Conservation (phyloP, 345 rosid species). For the Gossypium anomalum region DNA sequence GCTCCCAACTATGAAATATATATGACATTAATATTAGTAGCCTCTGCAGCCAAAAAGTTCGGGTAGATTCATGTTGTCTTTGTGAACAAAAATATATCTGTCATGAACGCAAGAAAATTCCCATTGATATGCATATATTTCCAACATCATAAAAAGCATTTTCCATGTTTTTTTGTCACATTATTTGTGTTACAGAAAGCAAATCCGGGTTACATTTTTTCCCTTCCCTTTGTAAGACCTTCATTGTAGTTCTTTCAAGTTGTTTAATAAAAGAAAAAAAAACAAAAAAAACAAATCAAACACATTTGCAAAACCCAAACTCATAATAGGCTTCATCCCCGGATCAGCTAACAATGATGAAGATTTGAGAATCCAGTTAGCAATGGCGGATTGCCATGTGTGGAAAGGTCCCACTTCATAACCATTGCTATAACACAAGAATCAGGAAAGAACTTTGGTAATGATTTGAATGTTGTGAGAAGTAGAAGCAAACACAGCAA, state of each 20-base stretch:
- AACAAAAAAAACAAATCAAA: conserved; percentile 20
- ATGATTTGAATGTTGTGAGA: conserved; percentile 46
- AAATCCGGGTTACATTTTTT: background rate
- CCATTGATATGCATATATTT: too few relatives aligned
- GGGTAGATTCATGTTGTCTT: too few relatives aligned
- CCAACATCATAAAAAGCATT: too few relatives aligned
- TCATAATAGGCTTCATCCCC: conserved; percentile 15
- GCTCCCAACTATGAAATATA: too few relatives aligned
- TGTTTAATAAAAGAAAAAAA: conserved; percentile 10
- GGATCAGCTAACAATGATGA: conserved; percentile 36
- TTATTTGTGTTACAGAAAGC: background rate
- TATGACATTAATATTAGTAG: too few relatives aligned
- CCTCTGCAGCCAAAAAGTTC: too few relatives aligned
- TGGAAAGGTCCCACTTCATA: conserved; percentile 21
- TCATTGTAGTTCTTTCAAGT: background rate
- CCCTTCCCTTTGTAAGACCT: background rate
- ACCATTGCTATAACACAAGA: conserved; percentile 7
- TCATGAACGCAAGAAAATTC: too few relatives aligned
- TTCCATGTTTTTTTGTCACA: too few relatives aligned
- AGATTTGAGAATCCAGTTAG: conserved; percentile 28
- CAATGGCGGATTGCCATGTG: conserved; percentile 27
- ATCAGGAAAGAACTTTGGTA: conserved; percentile 22
- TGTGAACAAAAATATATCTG: too few relatives aligned
- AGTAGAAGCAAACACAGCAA: conserved; percentile 58
- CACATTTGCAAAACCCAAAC: conserved; percentile 8